Evolutionary conservation across 208 protist genomes (phyloP).

Genomic region (Trypanosomatidae sp.): DNA sequence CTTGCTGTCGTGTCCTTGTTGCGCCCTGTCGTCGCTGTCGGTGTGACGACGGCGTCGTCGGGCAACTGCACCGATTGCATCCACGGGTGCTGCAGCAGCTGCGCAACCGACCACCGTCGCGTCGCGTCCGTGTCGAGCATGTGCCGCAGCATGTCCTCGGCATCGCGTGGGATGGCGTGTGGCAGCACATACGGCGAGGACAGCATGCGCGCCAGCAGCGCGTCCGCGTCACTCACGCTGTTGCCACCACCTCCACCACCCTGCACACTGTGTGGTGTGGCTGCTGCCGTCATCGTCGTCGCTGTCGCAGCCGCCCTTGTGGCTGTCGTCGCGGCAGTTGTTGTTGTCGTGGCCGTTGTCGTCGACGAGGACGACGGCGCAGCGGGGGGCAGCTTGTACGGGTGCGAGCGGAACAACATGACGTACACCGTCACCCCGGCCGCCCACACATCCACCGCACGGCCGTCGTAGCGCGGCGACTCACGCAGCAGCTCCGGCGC

Average conservation of each 20-base stretch:
- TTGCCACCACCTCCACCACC: too few species aligned
- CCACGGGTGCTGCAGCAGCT: constrained; percentile 69
- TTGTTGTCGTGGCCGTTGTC: too few species aligned
- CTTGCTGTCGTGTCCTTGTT: background rate
- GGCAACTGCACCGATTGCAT: constrained; percentile 7
- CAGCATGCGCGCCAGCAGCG: constrained; percentile 39
- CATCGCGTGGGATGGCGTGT: constrained; percentile 13
- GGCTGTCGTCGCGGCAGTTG: background rate
- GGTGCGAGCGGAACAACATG: constrained; percentile 88
- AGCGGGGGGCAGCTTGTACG: constrained; percentile 74
- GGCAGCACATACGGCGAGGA: constrained; percentile 46
- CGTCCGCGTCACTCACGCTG: constrained; percentile 13
- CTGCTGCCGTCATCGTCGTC: background rate
- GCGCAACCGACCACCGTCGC: constrained; percentile 58
- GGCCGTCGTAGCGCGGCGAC: constrained; percentile 74
- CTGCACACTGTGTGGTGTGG: too few species aligned
- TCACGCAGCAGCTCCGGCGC: constrained; percentile 69
- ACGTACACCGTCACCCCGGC: constrained; percentile 81
- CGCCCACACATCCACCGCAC: constrained; percentile 83
- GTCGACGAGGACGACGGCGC: too few species aligned
- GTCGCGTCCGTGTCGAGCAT: constrained; percentile 65
- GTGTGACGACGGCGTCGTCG: background rate
- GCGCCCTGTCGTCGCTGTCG: background rate
- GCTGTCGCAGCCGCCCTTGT: background rate
- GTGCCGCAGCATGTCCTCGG: constrained; percentile 40